Base-by-base conservation (phyloP, 768 basidiomycete species). In the Suillus bovinus region DNA sequence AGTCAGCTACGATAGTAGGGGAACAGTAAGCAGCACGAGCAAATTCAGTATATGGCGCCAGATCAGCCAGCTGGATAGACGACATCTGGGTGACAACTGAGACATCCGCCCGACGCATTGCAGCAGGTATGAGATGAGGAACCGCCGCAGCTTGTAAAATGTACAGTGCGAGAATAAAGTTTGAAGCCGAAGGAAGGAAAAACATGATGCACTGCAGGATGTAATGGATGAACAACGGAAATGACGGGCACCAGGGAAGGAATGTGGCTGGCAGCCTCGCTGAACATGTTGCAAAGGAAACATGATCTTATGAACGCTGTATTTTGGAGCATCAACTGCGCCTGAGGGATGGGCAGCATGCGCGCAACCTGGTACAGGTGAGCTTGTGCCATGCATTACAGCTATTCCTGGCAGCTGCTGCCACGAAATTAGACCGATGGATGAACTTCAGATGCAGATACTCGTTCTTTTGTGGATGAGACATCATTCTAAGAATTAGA, bases 11-110 rank as follows among this genome's bases (percentile, higher is more conserved):
- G 50, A 68, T 73, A 62, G 64, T 69, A 2, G 79, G 72, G 5
- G 75, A 44, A 64, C 85, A 86, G 68, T 86, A 86, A 17, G 84
- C 81, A 2, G 84, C 85, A 33, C 82, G 76, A 27, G 85, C 82
- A 68, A 86, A 82, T 68, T 83, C 75, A 0, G 81, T 78, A 58
- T 76, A 85, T 10, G 84, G 83, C 1, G 76, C 72, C 31, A 82
- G 75, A n/a, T 63, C 71, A 13, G 76, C 59, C 47, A 84, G 68
- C 56, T 79, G 71, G 0, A 68, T 52, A 0, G 75, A 14, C 0
- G 80, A 58, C 44, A 79, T 60, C 22, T 57, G 14, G 14, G 65
- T 72, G 54, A 75, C 70, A 11, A 59, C 55, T 27, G 61, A 44
- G 36, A 67, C 64, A 27, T 62, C 41, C 17, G 31, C 39, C 33